Conservation (phyloP, 2,329 filamentous ascomycete genomes). For the Rhynchosporium secalis region DNA sequence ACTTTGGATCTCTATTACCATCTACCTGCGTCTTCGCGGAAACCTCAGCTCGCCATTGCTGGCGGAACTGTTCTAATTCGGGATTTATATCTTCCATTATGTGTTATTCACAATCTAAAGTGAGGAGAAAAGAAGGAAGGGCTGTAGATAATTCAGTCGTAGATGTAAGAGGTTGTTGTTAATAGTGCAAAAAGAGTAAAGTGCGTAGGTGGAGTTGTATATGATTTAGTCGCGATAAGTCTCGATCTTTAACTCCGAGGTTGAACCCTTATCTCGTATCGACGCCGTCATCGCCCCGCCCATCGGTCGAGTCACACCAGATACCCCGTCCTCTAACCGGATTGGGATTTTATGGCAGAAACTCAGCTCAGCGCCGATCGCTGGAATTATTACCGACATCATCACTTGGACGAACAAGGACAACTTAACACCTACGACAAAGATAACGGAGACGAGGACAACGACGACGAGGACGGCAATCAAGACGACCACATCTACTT, state of each 20-base stretch:
- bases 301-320: conserved; percentile 12
- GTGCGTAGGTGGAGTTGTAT: too few species aligned
- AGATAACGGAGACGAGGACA: not conserved
- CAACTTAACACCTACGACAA: not conserved
- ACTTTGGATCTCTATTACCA: conserved; percentile 24
- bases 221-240: too few species aligned
- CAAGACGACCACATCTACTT: conserved; percentile 2
- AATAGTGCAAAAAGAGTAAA: conserved; percentile 2
- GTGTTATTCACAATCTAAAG: conserved; percentile 18
- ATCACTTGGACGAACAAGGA: conserved; percentile 16
- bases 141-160: not conserved
- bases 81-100: conserved; percentile 51
- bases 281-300: conserved; percentile 21
- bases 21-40: conserved; percentile 33
- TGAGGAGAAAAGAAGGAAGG: not conserved
- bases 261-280: conserved; percentile 20
- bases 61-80: conserved; percentile 83
- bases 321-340: conserved; percentile 5
- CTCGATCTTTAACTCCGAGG: conserved; percentile 17
- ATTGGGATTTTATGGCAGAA: conserved; percentile 18
- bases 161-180: not conserved
- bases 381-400: conserved; percentile 23
- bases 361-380: conserved; percentile 13
- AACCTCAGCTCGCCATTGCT: conserved; percentile 77
- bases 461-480: not conserved